phyloP scores from a whole-genome alignment of 345 rosid species.

The Eucalyptus brandiana region DNA sequence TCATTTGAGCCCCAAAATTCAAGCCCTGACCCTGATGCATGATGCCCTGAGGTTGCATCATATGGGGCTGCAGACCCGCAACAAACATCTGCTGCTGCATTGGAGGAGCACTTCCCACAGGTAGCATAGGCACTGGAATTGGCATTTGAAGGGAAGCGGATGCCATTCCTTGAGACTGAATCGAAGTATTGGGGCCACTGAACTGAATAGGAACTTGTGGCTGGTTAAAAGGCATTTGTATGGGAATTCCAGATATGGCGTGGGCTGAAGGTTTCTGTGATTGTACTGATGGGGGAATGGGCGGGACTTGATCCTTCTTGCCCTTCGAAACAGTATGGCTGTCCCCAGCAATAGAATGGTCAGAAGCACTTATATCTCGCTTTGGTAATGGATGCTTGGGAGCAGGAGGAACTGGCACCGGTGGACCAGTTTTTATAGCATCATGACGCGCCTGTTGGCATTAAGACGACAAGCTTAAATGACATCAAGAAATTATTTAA shows the following conservation, averaged over 20 bases:
- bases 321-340: constrained; percentile 24
- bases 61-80: constrained; percentile 58
- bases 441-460: constrained; percentile 64
- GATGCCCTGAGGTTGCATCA: constrained; percentile 69
- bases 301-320: constrained; percentile 51
- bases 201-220: constrained; percentile 57
- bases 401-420: constrained; percentile 36
- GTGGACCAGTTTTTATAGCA: constrained; percentile 30
- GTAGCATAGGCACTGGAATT: constrained; percentile 52
- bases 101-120: constrained; percentile 58
- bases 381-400: constrained; percentile 40
- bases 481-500: not conserved
- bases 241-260: constrained; percentile 44
- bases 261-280: constrained; percentile 45
- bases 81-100: constrained; percentile 64
- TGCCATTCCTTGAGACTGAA: constrained; percentile 61
- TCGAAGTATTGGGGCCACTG: constrained; percentile 57
- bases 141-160: constrained; percentile 63
- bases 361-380: constrained; percentile 30
- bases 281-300: constrained; percentile 27
- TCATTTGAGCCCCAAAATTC: constrained; percentile 51
- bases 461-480: not conserved
- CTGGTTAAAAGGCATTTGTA: constrained; percentile 69
- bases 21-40: constrained; percentile 82
- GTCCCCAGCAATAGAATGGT: constrained; percentile 33